Conservation (phyloP, 139 green algal species). For the Chlorella sp. region DNA sequence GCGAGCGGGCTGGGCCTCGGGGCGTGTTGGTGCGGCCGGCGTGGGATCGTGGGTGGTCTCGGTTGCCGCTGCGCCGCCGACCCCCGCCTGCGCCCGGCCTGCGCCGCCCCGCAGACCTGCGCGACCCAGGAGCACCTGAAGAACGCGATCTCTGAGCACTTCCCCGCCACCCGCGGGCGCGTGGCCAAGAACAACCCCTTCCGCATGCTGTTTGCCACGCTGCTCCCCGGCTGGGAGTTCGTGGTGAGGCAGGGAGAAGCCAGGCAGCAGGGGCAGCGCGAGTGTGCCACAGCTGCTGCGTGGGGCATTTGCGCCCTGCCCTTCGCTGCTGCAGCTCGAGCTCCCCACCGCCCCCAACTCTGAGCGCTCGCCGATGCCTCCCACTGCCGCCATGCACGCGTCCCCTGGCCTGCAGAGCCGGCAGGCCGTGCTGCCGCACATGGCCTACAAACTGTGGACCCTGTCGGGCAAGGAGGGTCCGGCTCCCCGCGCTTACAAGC, state of each 20-base stretch:
- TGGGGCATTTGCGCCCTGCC: background rate
- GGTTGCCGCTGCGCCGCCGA: too few relatives aligned
- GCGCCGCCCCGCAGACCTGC: too few relatives aligned
- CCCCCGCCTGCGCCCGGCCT: too few relatives aligned
- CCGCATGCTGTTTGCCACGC: constrained; percentile 5
- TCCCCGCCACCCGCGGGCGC: constrained; percentile 14
- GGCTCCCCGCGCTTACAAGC: constrained; percentile 19
- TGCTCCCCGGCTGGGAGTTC: constrained; percentile 14
- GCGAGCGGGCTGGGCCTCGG: too few relatives aligned
- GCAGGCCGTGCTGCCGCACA: constrained; percentile 12
- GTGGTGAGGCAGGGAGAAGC: background rate
- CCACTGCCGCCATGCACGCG: background rate
- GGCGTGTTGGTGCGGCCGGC: too few relatives aligned
- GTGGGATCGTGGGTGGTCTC: too few relatives aligned
- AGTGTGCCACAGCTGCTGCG: background rate
- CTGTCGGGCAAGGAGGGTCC: constrained; percentile 28
- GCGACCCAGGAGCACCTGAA: constrained; percentile 6
- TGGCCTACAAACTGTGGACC: constrained; percentile 20
- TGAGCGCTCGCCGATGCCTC: too few relatives aligned
- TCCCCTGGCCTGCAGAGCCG: background rate
- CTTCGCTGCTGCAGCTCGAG: too few relatives aligned
- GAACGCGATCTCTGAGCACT: background rate
- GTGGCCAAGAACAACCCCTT: background rate
- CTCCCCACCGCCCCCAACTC: too few relatives aligned
- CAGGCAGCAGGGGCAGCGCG: background rate